These are phyloP conservation scores for Tilletia horrida DNA, from an alignment of 1,284 basidiomycete genomes.

Conservation along the genomic window DNA sequence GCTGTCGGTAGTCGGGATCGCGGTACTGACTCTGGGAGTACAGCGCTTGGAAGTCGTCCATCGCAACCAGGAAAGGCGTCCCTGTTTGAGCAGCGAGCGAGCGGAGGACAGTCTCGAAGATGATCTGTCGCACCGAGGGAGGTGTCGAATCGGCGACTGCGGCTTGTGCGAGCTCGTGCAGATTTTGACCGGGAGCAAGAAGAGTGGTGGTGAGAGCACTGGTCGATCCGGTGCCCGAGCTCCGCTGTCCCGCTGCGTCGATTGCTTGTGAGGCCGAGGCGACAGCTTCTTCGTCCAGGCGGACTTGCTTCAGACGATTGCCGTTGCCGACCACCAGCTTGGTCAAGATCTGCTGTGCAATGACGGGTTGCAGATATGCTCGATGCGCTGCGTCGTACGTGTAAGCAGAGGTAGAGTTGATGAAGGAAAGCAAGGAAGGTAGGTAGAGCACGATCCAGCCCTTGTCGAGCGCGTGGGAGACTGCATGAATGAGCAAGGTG, in stretches of 20 bases:
- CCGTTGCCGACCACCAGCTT: slow-evolving; percentile 55
- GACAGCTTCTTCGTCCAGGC: slow-evolving; percentile 22
- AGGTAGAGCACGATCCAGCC: slow-evolving; percentile 84
- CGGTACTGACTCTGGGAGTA: slow-evolving; percentile 72
- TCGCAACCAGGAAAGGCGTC: slow-evolving; percentile 71
- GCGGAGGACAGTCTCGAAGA: slow-evolving; percentile 67
- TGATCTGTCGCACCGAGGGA: slow-evolving; percentile 58
- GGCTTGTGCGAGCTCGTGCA: background rate
- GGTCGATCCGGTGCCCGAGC: slow-evolving; percentile 20
- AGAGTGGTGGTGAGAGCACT: slow-evolving; percentile 23
- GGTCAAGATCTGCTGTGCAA: slow-evolving; percentile 53
- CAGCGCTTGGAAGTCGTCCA: slow-evolving; percentile 82
- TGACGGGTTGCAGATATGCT: slow-evolving; percentile 72
- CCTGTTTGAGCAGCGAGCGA: slow-evolving; percentile 69
- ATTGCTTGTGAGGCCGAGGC: slow-evolving; percentile 31
- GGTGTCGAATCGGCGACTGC: slow-evolving; percentile 1
- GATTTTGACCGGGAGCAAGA: slow-evolving; percentile 23
- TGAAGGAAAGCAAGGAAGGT: slow-evolving; percentile 72
- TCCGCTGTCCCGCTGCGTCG: background rate
- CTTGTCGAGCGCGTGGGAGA: slow-evolving; percentile 68
- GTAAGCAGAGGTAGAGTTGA: slow-evolving; percentile 74
- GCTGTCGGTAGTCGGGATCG: slow-evolving; percentile 69
- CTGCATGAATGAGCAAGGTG: slow-evolving; percentile 73
- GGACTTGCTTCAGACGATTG: slow-evolving; percentile 26
- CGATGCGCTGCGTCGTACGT: slow-evolving; percentile 71